Evolutionary conservation across 345 rosid species (phyloP).

Genomic region (Melaleuca quinquenervia): DNA sequence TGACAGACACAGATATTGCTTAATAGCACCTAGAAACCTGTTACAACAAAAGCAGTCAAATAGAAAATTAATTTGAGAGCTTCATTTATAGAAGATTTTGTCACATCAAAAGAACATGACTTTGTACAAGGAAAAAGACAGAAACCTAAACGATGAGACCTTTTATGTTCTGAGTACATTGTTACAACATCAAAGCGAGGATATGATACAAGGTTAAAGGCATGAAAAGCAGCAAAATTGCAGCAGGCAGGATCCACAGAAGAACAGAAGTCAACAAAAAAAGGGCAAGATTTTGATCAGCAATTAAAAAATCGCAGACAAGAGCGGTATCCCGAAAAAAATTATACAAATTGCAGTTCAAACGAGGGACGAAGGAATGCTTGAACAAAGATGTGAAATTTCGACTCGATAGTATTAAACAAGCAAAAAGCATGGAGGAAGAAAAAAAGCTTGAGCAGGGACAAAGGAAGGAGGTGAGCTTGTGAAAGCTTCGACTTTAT

Average conservation of each 20-base stretch:
- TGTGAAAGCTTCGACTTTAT: background rate
- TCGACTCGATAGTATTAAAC: background rate
- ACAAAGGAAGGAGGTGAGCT: background rate
- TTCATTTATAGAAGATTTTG: background rate
- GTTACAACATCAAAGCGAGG: background rate
- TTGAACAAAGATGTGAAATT: background rate
- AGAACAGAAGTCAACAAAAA: background rate
- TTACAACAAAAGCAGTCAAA: conserved; percentile 10
- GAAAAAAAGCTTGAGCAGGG: background rate
- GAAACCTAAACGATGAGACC: background rate
- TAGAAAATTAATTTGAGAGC: background rate
- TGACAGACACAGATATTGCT: conserved; percentile 92
- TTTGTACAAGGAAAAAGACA: background rate
- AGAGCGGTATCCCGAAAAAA: background rate
- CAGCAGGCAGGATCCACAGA: background rate
- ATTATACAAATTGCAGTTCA: background rate
- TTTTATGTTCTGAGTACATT: background rate
- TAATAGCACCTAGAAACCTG: conserved; percentile 99
- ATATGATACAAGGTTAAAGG: background rate
- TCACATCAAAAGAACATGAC: background rate
- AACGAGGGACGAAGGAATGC: background rate
- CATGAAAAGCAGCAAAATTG: background rate
- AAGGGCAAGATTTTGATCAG: background rate
- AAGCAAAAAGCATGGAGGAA: background rate
- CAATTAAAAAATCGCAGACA: background rate